Conservation (phyloP, 225 moss, liverwort and hornwort species). For the Asterella californica region DNA sequence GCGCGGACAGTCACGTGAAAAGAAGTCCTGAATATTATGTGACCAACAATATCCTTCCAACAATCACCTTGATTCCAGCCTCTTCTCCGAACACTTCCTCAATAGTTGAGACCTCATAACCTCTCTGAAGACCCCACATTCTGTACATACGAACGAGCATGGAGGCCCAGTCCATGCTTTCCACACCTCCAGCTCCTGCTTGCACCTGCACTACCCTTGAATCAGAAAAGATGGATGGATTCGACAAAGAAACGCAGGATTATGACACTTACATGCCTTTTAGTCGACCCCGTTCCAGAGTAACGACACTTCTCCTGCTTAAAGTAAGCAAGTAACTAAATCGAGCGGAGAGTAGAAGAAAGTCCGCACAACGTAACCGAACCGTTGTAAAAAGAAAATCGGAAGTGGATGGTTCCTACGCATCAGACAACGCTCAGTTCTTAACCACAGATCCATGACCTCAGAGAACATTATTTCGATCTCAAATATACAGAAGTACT, state of each 20-base stretch:
- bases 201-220: slow-evolving; percentile 58
- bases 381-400: neutral
- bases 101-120: slow-evolving; percentile 67
- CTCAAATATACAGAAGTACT: neutral
- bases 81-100: slow-evolving; percentile 94
- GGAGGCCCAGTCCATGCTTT: slow-evolving; percentile 98
- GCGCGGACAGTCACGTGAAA: neutral
- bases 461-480: neutral
- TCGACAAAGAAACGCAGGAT: neutral
- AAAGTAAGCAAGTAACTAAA: neutral
- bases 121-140: slow-evolving; percentile 76
- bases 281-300: neutral
- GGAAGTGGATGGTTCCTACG: neutral
- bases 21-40: too few relatives aligned
- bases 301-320: neutral
- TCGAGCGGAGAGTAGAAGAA: too few relatives aligned
- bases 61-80: slow-evolving; percentile 82
- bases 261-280: neutral
- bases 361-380: too few relatives aligned
- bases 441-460: neutral
- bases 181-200: slow-evolving; percentile 94
- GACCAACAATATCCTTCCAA: neutral
- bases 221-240: neutral
- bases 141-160: slow-evolving; percentile 96
- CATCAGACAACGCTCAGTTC: neutral